Conservation (phyloP, 805 yeast genomes). For the Ogataea dorogensis region DNA sequence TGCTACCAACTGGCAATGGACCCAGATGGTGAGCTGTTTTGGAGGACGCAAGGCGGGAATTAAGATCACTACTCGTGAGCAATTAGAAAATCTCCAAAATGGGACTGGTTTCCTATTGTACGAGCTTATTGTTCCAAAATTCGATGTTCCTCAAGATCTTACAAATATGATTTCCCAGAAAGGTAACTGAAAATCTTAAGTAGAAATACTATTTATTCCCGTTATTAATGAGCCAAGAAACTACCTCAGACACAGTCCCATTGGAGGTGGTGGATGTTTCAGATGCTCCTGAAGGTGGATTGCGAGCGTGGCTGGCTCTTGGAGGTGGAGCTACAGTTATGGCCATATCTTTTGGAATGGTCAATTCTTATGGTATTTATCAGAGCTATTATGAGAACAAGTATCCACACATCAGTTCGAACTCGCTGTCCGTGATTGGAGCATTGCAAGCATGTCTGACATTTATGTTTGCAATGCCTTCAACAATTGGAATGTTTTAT, state of each 20-base stretch:
- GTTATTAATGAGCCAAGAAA: too few species aligned
- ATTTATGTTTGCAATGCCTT: conserved; percentile 47
- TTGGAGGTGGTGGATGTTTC: neutral
- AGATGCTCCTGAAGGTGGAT: conserved; percentile 42
- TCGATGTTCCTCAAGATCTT: conserved; percentile 64
- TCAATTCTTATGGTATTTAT: conserved; percentile 58
- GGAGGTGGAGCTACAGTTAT: conserved; percentile 45
- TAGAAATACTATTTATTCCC: too few species aligned
- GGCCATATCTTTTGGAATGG: conserved; percentile 57
- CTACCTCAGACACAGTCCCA: neutral
- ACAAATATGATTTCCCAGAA: conserved; percentile 9
- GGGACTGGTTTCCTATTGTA: conserved; percentile 40
- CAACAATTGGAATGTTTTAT: conserved; percentile 42
- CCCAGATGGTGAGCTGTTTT: conserved; percentile 59
- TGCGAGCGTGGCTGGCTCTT: conserved; percentile 53
- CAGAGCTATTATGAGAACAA: conserved; percentile 45
- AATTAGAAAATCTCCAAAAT: conserved; percentile 36
- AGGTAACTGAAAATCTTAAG: neutral
- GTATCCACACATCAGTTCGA: conserved; percentile 44
- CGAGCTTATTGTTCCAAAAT: conserved; percentile 57
- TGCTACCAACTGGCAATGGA: conserved; percentile 61
- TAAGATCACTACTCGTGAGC: conserved; percentile 37
- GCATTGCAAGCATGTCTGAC: conserved; percentile 48
- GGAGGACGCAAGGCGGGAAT: conserved; percentile 47
- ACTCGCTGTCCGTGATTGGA: conserved; percentile 53